Evolutionary conservation across 2,329 filamentous ascomycete species (phyloP).

Genomic region (Talaromyces funiculosus): DNA sequence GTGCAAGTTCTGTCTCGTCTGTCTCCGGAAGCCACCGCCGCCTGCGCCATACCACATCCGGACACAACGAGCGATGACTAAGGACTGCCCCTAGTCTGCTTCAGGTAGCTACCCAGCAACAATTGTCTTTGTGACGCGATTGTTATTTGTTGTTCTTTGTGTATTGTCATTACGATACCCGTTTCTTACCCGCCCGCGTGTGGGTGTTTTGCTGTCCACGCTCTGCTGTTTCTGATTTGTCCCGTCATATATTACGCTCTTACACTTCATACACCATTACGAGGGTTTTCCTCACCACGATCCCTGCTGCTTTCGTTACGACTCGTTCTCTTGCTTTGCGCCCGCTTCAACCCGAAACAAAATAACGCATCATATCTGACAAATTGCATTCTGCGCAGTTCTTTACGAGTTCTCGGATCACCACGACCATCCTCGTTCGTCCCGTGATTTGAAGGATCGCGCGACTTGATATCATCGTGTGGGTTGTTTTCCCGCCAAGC

Average conservation of each 20-base stretch:
- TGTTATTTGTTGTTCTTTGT: neutral
- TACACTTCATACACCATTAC: neutral
- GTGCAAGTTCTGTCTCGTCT: neutral
- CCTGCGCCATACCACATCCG: neutral
- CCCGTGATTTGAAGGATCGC: slow-evolving; percentile 1
- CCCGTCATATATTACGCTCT: neutral
- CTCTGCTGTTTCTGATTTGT: neutral
- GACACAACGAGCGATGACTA: neutral
- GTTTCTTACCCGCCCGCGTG: neutral
- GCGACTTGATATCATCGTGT: neutral
- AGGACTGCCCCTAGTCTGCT: neutral
- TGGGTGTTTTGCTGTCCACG: neutral
- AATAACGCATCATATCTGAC: slow-evolving; percentile 5
- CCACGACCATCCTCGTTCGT: neutral
- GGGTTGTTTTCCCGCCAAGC: slow-evolving; percentile 9
- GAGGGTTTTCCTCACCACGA: neutral
- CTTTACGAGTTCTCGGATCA: neutral
- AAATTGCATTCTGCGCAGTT: neutral
- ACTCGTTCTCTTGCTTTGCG: neutral
- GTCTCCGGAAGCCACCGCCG: neutral
- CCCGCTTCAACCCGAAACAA: slow-evolving; percentile 1
- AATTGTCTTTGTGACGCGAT: slow-evolving; percentile 3
- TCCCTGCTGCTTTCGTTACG: neutral
- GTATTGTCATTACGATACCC: neutral
- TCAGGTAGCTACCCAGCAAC: slow-evolving; percentile 1